phyloP scores from a whole-genome alignment of 192 early-diverging fungal genomes.

The Coemansia sp. region DNA sequence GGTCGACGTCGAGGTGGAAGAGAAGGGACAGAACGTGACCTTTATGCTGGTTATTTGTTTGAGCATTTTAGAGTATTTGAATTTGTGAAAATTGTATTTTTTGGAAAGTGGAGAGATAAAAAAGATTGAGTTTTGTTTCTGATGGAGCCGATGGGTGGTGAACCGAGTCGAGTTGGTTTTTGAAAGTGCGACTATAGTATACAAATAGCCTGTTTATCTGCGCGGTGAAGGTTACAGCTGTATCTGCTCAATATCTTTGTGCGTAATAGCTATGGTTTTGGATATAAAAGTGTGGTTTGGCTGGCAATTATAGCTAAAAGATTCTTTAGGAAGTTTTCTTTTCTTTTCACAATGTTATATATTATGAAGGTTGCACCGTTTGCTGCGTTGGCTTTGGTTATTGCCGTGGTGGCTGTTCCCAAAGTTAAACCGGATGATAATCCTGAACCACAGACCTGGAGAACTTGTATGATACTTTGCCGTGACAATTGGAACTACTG shows the following conservation, averaged over 20 bases:
- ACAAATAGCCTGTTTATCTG: too few relatives aligned
- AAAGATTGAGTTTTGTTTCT: background rate
- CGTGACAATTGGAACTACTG: constrained; percentile 21
- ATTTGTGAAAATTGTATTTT: background rate
- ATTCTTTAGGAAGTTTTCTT: background rate
- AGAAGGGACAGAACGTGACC: constrained; percentile 49
- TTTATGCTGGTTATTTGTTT: constrained; percentile 49
- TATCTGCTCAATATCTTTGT: too few relatives aligned
- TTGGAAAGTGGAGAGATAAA: background rate
- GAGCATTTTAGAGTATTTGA: constrained; percentile 26
- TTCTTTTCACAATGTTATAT: background rate
- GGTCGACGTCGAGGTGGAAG: constrained; percentile 33
- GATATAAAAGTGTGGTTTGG: too few relatives aligned
- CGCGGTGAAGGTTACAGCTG: too few relatives aligned
- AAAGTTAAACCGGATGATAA: background rate
- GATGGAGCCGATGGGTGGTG: background rate
- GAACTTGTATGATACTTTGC: background rate
- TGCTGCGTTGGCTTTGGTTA: background rate
- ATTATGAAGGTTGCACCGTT: background rate
- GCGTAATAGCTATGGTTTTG: too few relatives aligned
- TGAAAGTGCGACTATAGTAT: too few relatives aligned
- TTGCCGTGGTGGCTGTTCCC: background rate
- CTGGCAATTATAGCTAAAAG: background rate
- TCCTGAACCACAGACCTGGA: background rate
- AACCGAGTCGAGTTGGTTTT: too few relatives aligned